Base-by-base conservation (phyloP, 2,329 filamentous ascomycete genomes). In the Malbranchea cinnamomea region DNA sequence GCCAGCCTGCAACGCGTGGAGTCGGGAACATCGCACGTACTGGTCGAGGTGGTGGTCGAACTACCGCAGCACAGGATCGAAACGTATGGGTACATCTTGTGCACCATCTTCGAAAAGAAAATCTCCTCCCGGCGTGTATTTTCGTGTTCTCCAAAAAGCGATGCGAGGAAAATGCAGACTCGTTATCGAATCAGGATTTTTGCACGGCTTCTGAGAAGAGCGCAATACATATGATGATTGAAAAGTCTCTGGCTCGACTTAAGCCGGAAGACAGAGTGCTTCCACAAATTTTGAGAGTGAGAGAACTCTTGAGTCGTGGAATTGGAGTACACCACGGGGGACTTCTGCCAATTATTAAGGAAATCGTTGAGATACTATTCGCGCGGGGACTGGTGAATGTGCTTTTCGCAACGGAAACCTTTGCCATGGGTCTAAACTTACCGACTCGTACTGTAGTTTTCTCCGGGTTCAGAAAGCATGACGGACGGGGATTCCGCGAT, bases 71-170 rank as follows among this genome's bases (percentile, higher is more conserved):
- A 0, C 89, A 98, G 53, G 89, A 98, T 57, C 85, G 84, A 51
- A 95, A 85, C 38, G 68, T 94, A 5, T 98, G 89, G 89, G 87
- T 95, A 20, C 82, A 94, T 47, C 68, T 98, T 22, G 84, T 98
- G 2, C 82, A 92, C 46, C 84, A 82, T 54, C 65, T 98, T 31
- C 81, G 76, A 45, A 93, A 92, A 53, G 73, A 84, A 30, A 82
- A 73, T 28, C 65, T 98, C 3, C 68, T 98, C 3, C 89, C 89
- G 1, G 83, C 80, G 6, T 95, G 87, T 52, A 92, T 98, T 41
- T 98, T 98, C 49, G 87, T 98, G 33, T 98, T 98, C 55, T 98
- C 89, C 2, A 98, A 95, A 60, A 93, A 89, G 56, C 68, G 89
- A 30, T 95, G 89, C 46, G 89, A 98, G 53, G 84, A 95, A 49